phyloP scores from a whole-genome alignment of 2,329 filamentous ascomycete genomes.

The Xylariaceae sp. region DNA sequence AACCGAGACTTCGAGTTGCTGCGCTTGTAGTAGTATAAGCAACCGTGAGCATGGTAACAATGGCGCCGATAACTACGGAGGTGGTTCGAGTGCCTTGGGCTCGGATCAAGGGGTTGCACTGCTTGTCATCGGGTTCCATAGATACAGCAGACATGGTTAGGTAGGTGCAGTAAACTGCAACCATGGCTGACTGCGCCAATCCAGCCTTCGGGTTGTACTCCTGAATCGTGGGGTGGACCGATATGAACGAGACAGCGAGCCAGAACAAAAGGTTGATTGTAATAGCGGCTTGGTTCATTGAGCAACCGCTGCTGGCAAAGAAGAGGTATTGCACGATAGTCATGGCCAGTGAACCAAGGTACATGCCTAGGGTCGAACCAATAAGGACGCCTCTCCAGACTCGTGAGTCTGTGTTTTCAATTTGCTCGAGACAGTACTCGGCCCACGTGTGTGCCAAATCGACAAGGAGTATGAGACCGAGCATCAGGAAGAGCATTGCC shows the following conservation, averaged over 20 bases:
- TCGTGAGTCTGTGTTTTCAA: conserved; percentile 83
- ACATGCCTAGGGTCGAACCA: conserved; percentile 93
- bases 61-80: conserved; percentile 87
- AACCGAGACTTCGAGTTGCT: conserved; percentile 83
- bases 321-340: conserved; percentile 97
- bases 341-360: conserved; percentile 86
- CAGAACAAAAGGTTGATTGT: conserved; percentile 90
- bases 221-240: conserved; percentile 87
- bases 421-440: conserved; percentile 91
- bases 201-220: conserved; percentile 92
- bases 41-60: conserved; percentile 95
- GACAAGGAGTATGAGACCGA: conserved; percentile 89
- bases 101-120: conserved; percentile 89
- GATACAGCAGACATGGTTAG: conserved; percentile 97
- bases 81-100: conserved; percentile 87
- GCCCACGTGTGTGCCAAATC: conserved; percentile 97
- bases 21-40: conserved; percentile 97
- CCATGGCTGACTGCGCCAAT: conserved; percentile 95
- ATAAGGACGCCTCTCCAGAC: conserved; percentile 87
- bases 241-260: conserved; percentile 78
- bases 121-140: conserved; percentile 93
- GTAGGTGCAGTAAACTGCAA: conserved; percentile 97
- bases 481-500: conserved; percentile 89
- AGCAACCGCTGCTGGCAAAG: conserved; percentile 79
- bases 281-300: conserved; percentile 96